These are phyloP conservation scores for Vanrija humicola DNA, from an alignment of 1,284 basidiomycete species.

Conservation along the genomic window DNA sequence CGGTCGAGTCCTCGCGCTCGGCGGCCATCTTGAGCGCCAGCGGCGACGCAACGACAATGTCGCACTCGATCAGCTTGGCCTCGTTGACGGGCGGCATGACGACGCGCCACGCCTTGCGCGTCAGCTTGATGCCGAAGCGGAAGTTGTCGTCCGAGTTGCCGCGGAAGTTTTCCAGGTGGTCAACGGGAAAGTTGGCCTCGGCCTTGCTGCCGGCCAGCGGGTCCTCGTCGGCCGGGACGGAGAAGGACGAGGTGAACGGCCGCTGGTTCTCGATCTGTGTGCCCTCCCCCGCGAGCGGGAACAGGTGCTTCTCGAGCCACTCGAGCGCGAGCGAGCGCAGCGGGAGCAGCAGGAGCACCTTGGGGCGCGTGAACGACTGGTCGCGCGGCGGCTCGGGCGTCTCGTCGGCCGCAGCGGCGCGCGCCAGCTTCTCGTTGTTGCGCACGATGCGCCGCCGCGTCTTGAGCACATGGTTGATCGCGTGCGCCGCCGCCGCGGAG, in stretches of 20 bases:
- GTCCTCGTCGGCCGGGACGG: conserved; percentile 71
- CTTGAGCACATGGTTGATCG: conserved; percentile 81
- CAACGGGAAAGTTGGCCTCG: conserved; percentile 69
- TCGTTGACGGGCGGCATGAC: conserved; percentile 56
- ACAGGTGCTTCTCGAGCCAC: conserved; percentile 66
- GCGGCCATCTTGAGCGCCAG: conserved; percentile 85
- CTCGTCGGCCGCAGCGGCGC: conserved; percentile 50
- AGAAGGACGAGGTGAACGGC: conserved; percentile 79
- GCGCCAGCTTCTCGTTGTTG: conserved; percentile 83
- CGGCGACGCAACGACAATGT: conserved; percentile 90
- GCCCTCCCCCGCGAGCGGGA: conserved; percentile 61
- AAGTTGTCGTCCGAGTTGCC: conserved; percentile 99
- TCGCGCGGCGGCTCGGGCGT: conserved; percentile 67
- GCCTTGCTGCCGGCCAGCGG: conserved; percentile 60
- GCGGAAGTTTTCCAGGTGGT: conserved; percentile 89
- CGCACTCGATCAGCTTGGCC: conserved; percentile 58
- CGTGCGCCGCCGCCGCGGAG: conserved; percentile 68
- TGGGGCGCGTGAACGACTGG: conserved; percentile 96
- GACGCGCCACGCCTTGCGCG: conserved; percentile 84
- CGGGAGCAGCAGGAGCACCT: conserved; percentile 83
- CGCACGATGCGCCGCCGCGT: conserved; percentile 89
- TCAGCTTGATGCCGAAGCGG: conserved; percentile 85
- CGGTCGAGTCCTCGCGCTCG: conserved; percentile 86
- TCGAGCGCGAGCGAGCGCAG: conserved; percentile 83
- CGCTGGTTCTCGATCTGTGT: conserved; percentile 77